Conservation (phyloP, 2,329 filamentous ascomycete genomes). For the Phialophora chinensis region DNA sequence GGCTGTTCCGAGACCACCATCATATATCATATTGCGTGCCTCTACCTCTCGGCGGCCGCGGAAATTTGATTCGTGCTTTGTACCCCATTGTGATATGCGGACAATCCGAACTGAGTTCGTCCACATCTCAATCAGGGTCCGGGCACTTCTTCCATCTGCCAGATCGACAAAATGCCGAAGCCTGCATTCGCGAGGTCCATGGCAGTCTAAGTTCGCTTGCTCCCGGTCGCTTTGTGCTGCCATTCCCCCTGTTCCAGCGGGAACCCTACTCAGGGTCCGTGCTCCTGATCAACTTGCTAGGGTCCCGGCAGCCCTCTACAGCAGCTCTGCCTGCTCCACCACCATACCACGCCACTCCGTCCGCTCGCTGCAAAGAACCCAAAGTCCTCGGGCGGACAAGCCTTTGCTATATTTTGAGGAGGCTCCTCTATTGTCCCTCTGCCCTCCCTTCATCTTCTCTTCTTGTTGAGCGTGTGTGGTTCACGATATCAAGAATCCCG, state of each 20-base stretch:
- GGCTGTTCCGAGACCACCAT: constrained; percentile 14
- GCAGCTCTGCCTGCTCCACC: constrained; percentile 16
- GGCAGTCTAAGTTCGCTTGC: constrained; percentile 2
- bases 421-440: constrained; percentile 15
- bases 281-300: constrained; percentile 9
- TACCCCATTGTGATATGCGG: constrained; percentile 26
- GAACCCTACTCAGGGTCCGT: constrained; percentile 25
- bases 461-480: neutral
- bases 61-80: constrained; percentile 35
- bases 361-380: constrained; percentile 16
- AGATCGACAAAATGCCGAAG: constrained; percentile 25
- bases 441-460: constrained; percentile 9
- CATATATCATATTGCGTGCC: constrained; percentile 13
- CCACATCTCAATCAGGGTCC: constrained; percentile 21
- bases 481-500: neutral
- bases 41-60: constrained; percentile 21
- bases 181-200: constrained; percentile 8
- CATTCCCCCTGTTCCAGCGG: constrained; percentile 20
- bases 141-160: constrained; percentile 15
- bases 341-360: constrained; percentile 22
- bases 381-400: constrained; percentile 11
- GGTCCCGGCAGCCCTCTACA: constrained; percentile 10
- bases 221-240: constrained; percentile 23
- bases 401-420: constrained; percentile 30
- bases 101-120: constrained; percentile 14